Percentiles rank a stretch among this genome's conserved stretches.
phyloP scores from a whole-genome alignment of 176 grass and related monocot genomes.

The Otatea glauca region DNA sequence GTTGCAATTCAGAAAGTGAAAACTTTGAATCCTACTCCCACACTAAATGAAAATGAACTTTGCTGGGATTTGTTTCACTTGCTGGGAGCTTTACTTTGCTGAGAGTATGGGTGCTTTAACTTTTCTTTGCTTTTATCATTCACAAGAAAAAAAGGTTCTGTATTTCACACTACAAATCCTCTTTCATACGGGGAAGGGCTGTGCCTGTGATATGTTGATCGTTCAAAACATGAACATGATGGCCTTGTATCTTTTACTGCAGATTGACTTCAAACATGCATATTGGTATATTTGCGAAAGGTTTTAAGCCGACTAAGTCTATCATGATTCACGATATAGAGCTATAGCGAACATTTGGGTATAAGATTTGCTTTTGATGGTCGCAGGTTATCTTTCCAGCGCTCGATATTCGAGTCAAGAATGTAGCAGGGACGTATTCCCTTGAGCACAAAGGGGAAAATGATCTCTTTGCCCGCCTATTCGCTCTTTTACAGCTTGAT shows the following conservation, averaged over 20 bases:
- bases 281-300: neutral
- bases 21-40: neutral
- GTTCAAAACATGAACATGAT: neutral
- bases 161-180: neutral
- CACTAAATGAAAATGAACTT: neutral
- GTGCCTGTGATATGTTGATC: neutral
- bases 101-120: neutral
- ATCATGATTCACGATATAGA: neutral
- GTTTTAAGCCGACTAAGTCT: neutral
- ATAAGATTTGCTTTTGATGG: slow-evolving; percentile 20
- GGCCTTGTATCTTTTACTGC: neutral
- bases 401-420: slow-evolving; percentile 90
- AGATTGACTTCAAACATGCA: neutral
- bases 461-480: slow-evolving; percentile 68
- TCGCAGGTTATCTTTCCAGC: slow-evolving; percentile 89
- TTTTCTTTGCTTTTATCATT: neutral
- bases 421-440: slow-evolving; percentile 83
- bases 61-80: neutral
- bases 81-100: neutral
- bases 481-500: slow-evolving; percentile 61
- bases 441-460: slow-evolving; percentile 87
- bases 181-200: neutral
- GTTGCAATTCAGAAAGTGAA: neutral
- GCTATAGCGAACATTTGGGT: neutral
- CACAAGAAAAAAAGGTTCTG: neutral